Conservation (phyloP, 1,284 basidiomycete genomes). For the Sparassis latifolia region DNA sequence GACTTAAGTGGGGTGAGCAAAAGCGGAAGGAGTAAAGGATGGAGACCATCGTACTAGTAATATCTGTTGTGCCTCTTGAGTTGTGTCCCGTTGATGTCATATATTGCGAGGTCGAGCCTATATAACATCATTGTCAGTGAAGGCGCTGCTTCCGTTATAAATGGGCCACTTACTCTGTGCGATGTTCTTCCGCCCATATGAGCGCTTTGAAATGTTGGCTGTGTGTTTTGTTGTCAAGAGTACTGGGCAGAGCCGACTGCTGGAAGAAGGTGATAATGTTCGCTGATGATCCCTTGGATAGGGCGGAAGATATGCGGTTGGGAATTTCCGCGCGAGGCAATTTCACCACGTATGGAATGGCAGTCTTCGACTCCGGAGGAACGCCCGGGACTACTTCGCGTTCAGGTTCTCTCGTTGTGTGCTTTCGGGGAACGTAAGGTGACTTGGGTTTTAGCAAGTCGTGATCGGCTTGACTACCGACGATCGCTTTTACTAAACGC, state of each 20-base stretch:
- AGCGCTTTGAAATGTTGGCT: constrained; percentile 18
- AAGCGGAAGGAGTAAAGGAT: background rate
- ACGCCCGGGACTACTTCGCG: constrained; percentile 41
- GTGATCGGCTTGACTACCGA: constrained; percentile 38
- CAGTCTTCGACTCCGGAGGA: constrained; percentile 25
- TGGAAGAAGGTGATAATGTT: constrained; percentile 3
- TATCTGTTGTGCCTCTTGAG: constrained; percentile 28
- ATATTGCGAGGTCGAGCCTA: constrained; percentile 48
- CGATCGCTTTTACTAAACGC: constrained; percentile 25
- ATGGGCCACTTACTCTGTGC: constrained; percentile 43
- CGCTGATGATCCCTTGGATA: constrained; percentile 1
- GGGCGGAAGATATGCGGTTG: constrained; percentile 1
- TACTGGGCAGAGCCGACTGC: constrained; percentile 1
- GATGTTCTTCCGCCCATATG: constrained; percentile 53
- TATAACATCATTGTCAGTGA: background rate
- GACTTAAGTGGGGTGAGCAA: constrained; percentile 25
- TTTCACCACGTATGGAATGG: constrained; percentile 22
- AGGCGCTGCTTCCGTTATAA: background rate
- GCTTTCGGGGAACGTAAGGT: constrained; percentile 46
- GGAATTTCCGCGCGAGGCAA: constrained; percentile 19
- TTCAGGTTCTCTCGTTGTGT: constrained; percentile 33
- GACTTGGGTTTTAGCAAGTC: constrained; percentile 41
- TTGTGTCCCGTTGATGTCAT: constrained; percentile 40
- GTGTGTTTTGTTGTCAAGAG: constrained; percentile 2
- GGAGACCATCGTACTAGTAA: constrained; percentile 35